These are phyloP conservation scores for Rhazya stricta DNA, from an alignment of 257 asterid species.

Conservation along the genomic window DNA sequence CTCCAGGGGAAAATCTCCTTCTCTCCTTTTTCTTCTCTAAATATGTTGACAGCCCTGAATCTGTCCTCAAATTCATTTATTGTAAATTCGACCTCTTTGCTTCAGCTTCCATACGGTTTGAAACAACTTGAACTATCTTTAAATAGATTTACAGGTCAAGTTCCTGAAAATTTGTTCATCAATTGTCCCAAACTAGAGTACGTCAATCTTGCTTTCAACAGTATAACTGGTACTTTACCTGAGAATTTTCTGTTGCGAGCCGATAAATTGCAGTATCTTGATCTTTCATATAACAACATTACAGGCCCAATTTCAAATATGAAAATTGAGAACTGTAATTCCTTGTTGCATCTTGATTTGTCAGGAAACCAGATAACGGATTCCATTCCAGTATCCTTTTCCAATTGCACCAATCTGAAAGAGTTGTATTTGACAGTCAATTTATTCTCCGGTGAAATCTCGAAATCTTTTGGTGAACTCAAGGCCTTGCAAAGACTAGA, in stretches of 20 bases:
- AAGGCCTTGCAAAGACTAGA: conserved; percentile 59
- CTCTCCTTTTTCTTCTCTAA: conserved; percentile 48
- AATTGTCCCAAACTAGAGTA: conserved; percentile 59
- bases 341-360: conserved; percentile 59
- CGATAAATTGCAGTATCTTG: conserved; percentile 57
- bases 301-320: conserved; percentile 52
- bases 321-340: conserved; percentile 55
- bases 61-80: conserved; percentile 58
- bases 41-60: conserved; percentile 55
- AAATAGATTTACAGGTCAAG: conserved; percentile 48
- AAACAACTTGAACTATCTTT: conserved; percentile 64
- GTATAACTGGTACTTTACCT: conserved; percentile 60
- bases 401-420: conserved; percentile 59
- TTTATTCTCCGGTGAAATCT: conserved; percentile 59
- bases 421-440: conserved; percentile 53
- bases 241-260: conserved; percentile 39
- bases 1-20: conserved; percentile 60
- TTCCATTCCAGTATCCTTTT: conserved; percentile 50
- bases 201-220: conserved; percentile 75
- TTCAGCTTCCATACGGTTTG: conserved; percentile 51
- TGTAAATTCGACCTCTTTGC: conserved; percentile 45
- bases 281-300: conserved; percentile 72
- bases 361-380: conserved; percentile 64
- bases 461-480: conserved; percentile 50
- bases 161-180: conserved; percentile 51